These are phyloP conservation scores for Porcisia hertigi DNA, from an alignment of 208 protist genomes.

Conservation along the genomic window DNA sequence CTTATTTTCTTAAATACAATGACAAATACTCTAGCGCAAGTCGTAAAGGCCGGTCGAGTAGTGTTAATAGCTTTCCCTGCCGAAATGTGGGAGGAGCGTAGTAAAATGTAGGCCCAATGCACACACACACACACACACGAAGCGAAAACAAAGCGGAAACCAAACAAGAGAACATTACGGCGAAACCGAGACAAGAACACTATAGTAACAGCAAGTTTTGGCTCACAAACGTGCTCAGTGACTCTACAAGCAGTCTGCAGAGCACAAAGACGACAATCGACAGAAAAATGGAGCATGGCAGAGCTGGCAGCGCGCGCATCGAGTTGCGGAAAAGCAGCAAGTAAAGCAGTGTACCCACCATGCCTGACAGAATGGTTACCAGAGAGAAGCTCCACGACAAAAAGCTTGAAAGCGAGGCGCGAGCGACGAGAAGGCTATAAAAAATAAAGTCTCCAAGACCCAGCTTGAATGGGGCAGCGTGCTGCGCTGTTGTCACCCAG, in stretches of 20 bases:
- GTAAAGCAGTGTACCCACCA: conserved; percentile 61
- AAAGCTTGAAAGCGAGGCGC: conserved; percentile 48
- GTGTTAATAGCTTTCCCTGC: neutral
- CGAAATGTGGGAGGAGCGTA: neutral
- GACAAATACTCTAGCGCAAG: neutral
- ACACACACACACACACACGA: neutral
- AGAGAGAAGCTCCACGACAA: conserved; percentile 64
- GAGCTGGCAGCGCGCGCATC: conserved; percentile 67
- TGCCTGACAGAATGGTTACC: conserved; percentile 55
- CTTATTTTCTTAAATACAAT: neutral
- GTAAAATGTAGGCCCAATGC: neutral
- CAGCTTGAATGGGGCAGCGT: conserved; percentile 61
- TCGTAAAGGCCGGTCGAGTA: neutral
- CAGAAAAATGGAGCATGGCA: conserved; percentile 83
- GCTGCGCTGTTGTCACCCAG: conserved; percentile 1
- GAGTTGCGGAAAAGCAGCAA: conserved; percentile 52
- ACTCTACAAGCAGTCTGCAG: conserved; percentile 26
- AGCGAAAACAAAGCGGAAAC: neutral
- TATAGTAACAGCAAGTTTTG: conserved; percentile 24
- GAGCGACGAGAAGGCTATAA: conserved; percentile 80
- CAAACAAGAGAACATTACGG: neutral
- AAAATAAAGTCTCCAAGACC: conserved; percentile 91
- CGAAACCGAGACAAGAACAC: neutral
- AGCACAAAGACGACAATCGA: conserved; percentile 52
- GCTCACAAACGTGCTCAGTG: conserved; percentile 25